These are phyloP conservation scores for Paraglomus brasilianum DNA, from an alignment of 192 early-diverging fungal species.

Conservation along the genomic window DNA sequence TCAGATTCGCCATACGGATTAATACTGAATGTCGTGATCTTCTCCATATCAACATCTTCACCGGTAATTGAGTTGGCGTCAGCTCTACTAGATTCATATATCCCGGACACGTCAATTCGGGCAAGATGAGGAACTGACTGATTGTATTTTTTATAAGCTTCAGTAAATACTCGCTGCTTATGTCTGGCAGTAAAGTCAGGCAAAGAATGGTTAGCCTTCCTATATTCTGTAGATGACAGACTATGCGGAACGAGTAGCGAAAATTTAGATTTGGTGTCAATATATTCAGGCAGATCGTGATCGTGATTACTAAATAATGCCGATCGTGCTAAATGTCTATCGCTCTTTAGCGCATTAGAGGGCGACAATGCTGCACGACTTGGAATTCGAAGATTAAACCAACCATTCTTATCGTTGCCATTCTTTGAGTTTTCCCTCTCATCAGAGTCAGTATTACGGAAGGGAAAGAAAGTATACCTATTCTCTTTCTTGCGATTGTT, in stretches of 20 bases:
- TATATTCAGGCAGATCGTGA: constrained; percentile 24
- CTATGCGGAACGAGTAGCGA: constrained; percentile 22
- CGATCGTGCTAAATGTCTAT: background rate
- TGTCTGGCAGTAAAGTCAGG: constrained; percentile 8
- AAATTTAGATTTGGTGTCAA: constrained; percentile 7
- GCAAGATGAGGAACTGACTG: constrained; percentile 16
- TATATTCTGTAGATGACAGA: constrained; percentile 3
- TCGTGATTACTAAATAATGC: background rate
- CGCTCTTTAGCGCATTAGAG: background rate
- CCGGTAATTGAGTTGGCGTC: background rate
- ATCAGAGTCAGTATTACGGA: no score
- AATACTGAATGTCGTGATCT: constrained; percentile 26
- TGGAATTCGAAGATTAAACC: no score
- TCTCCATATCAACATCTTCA: background rate
- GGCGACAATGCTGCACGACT: no score
- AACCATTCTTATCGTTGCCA: no score
- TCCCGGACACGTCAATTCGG: no score
- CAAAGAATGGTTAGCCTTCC: constrained; percentile 7
- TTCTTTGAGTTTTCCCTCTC: no score
- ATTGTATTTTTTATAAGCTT: constrained; percentile 4
- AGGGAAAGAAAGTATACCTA: no score
- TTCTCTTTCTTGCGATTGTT: no score
- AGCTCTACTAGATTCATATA: no score
- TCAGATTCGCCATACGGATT: constrained; percentile 25
- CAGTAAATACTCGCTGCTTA: constrained; percentile 10